Conservation (phyloP, 202 grass and related monocot species). For the Schoenoplectus triqueter region DNA sequence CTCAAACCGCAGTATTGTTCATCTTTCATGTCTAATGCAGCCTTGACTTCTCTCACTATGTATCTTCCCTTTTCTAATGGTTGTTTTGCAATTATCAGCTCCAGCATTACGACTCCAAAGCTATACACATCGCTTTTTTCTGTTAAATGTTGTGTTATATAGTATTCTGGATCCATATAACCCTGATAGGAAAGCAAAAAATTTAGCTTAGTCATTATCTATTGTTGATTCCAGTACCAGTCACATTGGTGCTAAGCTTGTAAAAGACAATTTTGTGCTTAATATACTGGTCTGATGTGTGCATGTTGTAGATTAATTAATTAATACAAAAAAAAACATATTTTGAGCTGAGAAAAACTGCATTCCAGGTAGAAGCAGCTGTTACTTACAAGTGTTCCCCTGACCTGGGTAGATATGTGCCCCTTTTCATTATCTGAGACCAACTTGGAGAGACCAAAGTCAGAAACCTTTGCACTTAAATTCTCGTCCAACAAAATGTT, state of each 20-base stretch:
- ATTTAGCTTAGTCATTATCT: neutral
- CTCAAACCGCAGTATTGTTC: conserved; percentile 80
- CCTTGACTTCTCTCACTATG: conserved; percentile 74
- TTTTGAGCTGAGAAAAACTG: neutral
- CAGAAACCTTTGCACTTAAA: conserved; percentile 93
- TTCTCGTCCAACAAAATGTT: conserved; percentile 97
- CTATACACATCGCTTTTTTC: conserved; percentile 98
- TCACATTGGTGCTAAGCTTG: neutral
- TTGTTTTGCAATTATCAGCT: conserved; percentile 72
- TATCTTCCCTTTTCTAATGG: conserved; percentile 93
- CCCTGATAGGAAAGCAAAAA: conserved; percentile 56
- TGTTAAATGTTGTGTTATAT: conserved; percentile 88
- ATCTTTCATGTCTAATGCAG: conserved; percentile 50
- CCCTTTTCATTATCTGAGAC: conserved; percentile 73
- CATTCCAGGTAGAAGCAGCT: neutral
- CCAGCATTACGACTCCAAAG: conserved; percentile 93
- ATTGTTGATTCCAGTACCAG: conserved; percentile 30
- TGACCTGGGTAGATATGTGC: conserved; percentile 86
- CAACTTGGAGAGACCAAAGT: conserved; percentile 93
- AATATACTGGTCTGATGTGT: neutral
- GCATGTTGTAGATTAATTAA: neutral
- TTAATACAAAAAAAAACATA: neutral
- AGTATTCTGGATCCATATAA: conserved; percentile 95
- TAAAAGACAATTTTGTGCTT: neutral
- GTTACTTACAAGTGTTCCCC: conserved; percentile 78